Evolutionary conservation across 1,139 yeast genomes (phyloP).

Genomic region (Suhomyces maxii): DNA sequence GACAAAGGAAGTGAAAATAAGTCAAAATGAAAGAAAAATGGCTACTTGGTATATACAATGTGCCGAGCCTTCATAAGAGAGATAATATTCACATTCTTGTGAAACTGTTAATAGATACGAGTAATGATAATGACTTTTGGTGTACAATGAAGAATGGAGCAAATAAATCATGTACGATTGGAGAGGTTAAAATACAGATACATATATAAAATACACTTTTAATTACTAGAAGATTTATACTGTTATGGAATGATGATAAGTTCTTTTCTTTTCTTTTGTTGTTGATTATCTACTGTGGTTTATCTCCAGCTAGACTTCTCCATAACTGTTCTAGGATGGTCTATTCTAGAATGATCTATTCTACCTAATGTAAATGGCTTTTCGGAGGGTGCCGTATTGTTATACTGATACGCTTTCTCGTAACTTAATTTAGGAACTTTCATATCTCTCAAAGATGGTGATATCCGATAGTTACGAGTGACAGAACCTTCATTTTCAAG

Average conservation of each 20-base stretch:
- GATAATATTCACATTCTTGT: not conserved
- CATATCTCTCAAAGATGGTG: conserved; percentile 2
- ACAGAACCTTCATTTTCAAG: conserved; percentile 4
- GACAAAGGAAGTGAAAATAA: conserved; percentile 9
- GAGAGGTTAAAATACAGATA: too few relatives aligned
- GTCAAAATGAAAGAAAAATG: conserved; percentile 29
- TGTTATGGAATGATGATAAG: too few relatives aligned
- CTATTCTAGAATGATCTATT: conserved; percentile 32
- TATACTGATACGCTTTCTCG: conserved; percentile 3
- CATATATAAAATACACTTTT: too few relatives aligned
- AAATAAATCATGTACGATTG: too few relatives aligned
- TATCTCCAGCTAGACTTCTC: not conserved
- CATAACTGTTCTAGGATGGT: conserved; percentile 19
- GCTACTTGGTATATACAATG: not conserved
- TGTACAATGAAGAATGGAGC: too few relatives aligned
- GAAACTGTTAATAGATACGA: too few relatives aligned
- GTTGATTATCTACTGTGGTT: too few relatives aligned
- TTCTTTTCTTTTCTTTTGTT: too few relatives aligned
- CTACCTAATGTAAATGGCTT: conserved; percentile 1
- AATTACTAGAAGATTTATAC: too few relatives aligned
- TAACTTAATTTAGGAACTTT: conserved; percentile 7
- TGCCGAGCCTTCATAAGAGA: not conserved
- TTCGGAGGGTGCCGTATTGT: too few relatives aligned
- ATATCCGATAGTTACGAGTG: not conserved
- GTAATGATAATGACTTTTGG: too few relatives aligned